Evolutionary conservation across 2,329 filamentous ascomycete species (phyloP).

Genomic region (Dichotomopilus funicola): DNA sequence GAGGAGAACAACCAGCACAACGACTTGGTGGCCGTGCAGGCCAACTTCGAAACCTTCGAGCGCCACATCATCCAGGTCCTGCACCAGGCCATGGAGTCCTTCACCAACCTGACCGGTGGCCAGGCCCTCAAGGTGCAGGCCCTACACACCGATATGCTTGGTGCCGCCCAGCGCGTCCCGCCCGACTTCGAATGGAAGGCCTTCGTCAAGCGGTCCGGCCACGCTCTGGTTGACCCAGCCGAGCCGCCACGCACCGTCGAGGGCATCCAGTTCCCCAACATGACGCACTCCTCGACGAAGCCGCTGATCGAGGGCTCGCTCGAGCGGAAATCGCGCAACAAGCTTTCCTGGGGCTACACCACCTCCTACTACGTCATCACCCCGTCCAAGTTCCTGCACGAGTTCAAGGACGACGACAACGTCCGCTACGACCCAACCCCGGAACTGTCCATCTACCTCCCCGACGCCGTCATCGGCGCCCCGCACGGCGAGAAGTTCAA

Average conservation of each 20-base stretch:
- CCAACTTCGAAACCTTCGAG: slow-evolving; percentile 83
- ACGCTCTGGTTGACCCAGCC: slow-evolving; percentile 70
- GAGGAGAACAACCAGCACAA: slow-evolving; percentile 96
- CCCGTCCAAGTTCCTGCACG: slow-evolving; percentile 81
- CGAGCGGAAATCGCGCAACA: slow-evolving; percentile 84
- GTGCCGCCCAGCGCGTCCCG: slow-evolving; percentile 67
- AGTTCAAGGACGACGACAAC: slow-evolving; percentile 89
- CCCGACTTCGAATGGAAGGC: slow-evolving; percentile 87
- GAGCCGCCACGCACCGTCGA: slow-evolving; percentile 67
- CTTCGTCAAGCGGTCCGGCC: slow-evolving; percentile 66
- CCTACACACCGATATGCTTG: slow-evolving; percentile 79
- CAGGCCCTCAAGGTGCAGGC: slow-evolving; percentile 76
- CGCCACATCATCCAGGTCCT: slow-evolving; percentile 75
- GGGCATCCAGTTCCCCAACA: slow-evolving; percentile 78
- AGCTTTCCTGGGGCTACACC: slow-evolving; percentile 69
- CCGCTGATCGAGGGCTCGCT: slow-evolving; percentile 81
- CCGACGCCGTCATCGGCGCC: slow-evolving; percentile 73
- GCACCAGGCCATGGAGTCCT: slow-evolving; percentile 75
- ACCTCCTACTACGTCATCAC: slow-evolving; percentile 87
- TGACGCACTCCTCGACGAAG: slow-evolving; percentile 72
- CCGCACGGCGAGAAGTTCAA: slow-evolving; percentile 78
- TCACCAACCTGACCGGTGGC: slow-evolving; percentile 71
- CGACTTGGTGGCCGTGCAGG: slow-evolving; percentile 86
- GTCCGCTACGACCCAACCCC: slow-evolving; percentile 65
- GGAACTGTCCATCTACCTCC: slow-evolving; percentile 84